Evolutionary conservation across 2,329 filamentous ascomycete species (phyloP).

Genomic region (Colletotrichum sp.): DNA sequence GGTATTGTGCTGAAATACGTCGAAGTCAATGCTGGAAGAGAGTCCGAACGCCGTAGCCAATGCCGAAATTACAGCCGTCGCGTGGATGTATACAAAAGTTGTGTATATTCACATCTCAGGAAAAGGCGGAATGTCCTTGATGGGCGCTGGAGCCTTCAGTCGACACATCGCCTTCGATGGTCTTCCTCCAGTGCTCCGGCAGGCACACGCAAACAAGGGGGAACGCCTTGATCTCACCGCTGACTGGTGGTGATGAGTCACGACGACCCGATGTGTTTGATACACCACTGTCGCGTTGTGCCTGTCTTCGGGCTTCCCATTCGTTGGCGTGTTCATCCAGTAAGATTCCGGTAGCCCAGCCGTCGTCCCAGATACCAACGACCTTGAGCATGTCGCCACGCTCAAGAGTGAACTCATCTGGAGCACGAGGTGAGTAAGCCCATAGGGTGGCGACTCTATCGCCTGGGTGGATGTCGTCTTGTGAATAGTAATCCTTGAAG

Average conservation of each 20-base stretch:
- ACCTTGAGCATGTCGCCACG: conserved; percentile 98
- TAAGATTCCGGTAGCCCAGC: conserved; percentile 94
- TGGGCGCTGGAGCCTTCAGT: conserved; percentile 62
- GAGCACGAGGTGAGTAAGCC: conserved; percentile 94
- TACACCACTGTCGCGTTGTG: conserved; percentile 91
- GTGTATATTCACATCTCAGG: conserved; percentile 26
- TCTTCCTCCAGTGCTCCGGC: conserved; percentile 95
- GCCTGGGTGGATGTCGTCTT: conserved; percentile 91
- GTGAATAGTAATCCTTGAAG: conserved; percentile 99
- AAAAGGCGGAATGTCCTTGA: conserved; percentile 29
- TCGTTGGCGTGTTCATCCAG: conserved; percentile 85
- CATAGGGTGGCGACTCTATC: conserved; percentile 91
- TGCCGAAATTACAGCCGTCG: conserved; percentile 30
- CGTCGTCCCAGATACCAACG: conserved; percentile 98
- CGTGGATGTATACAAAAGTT: conserved; percentile 25
- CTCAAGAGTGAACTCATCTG: conserved; percentile 91
- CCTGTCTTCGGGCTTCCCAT: conserved; percentile 78
- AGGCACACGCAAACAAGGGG: conserved; percentile 95
- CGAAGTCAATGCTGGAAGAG: conserved; percentile 13
- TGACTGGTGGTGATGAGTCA: conserved; percentile 66
- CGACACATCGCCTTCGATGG: conserved; percentile 86
- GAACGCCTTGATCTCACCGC: conserved; percentile 95
- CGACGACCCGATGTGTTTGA: conserved; percentile 76
- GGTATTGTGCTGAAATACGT: neutral
- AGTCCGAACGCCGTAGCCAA: conserved; percentile 43